Base-by-base conservation (phyloP, 768 basidiomycete genomes). In the Mycena capillaripes region DNA sequence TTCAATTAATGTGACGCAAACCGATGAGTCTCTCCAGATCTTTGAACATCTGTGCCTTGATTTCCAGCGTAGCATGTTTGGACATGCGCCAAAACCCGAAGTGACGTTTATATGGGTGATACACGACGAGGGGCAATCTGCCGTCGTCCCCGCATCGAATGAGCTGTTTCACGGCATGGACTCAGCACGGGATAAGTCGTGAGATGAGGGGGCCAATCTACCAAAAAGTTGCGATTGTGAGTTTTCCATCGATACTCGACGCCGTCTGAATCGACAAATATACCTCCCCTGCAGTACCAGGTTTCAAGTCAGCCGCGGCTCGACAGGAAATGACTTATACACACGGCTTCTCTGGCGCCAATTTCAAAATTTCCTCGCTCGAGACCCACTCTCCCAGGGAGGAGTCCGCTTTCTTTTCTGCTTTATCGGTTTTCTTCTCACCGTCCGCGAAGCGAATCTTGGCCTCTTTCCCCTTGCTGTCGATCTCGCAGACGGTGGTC, bases 81-180 rank as follows among this genome's bases (percentile, higher is more conserved):
- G 87, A 82, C 88, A 89, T 88, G 25, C 86, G 86, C 79, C 86
- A 88, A 46, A 88, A 76, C 23, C 83, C 78, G 70, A 88, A 85
- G 69, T 88, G 86, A n/a, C 88, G 84, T 60, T 82, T 82, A 78
- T 84, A 80, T 7, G 82, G 84, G 57, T 86, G 85, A 62, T 85
- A 89, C 63, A 83, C 81, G 21, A 83, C 86, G 32, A 88, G 70
- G 16, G 86, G 83, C 27, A 77, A 73, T 72, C 85, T 80, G 36
- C 82, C 80, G 29, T 83, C 81, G 55, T 87, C 87, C 61, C 83
- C 84, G 0, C 79, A 79, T 16, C 82, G 85, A 38, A 88, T 77
- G 42, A 89, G 82, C 89, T 89, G 76, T n/a, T 40, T n/a, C 76
- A 50, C 72, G 58, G 19, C 55, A 32, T 68, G 68, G 10, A 19